Base-by-base conservation (phyloP, 2,329 filamentous ascomycete genomes). In the Monosporascus cannonballus region DNA sequence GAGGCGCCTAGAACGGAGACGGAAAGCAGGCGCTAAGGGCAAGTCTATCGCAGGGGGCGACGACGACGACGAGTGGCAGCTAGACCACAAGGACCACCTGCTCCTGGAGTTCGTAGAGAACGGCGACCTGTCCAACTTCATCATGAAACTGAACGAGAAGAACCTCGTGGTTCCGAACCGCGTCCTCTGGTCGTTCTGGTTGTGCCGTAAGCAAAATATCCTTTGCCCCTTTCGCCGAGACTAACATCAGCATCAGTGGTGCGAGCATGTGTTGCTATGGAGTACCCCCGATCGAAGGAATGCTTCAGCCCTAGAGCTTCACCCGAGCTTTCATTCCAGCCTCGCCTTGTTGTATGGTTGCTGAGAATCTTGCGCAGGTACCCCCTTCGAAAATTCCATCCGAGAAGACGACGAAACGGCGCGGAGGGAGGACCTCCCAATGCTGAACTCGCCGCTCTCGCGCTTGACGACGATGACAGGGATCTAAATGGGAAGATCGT, bases 141-240 rank as follows among this genome's bases (percentile, higher is more conserved):
- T 48, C 25, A 30, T 11, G 4, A 48, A 36, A 48, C 11, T 18
- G n/a, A 36, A 36, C 25, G 47, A 48, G 17, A 17, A 5, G 47
- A 22, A 34, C 15, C 15, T 36, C 27, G 38, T 2, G 34, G 47
- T 36, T 20, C 47, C 47, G 11, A 48, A 48, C 30, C 47, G 49
- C 49, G 56, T 64, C n/a, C 54, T 63, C 15, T 63, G 59, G 58
- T 48, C 51, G 1, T 62, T 64, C 46, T 63, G 58, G 58, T 48
- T 59, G 41, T 63, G 61, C 30, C 49, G 59, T 62, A 51, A 50
- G 60, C 61, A n/a, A 25, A 49, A 15, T 18, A 22, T 34, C 4
- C 30, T 34, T 14, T 49, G 27, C 34, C 24, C 41, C 22, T 25
- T 44, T 24, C 6, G 18, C 18, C 22, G 22, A 14, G 15, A 34